Evolutionary conservation across 1,139 yeast genomes (phyloP).

Genomic region (Yamadazyma sp.): DNA sequence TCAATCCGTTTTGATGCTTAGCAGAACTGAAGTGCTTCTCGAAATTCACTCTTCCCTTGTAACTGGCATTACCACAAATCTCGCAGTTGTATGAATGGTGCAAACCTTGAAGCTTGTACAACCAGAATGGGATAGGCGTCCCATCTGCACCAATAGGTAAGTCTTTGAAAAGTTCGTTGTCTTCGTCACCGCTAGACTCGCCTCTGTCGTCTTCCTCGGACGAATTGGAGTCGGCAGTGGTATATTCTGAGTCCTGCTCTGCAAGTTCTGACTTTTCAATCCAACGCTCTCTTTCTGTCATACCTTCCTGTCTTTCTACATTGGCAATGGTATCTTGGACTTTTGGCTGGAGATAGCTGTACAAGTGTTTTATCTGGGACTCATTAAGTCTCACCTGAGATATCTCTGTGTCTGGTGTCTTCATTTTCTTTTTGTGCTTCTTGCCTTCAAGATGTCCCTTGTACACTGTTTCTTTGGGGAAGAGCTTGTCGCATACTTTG

Average conservation of each 20-base stretch:
- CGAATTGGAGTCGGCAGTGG: constrained; percentile 34
- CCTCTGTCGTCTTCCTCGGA: constrained; percentile 23
- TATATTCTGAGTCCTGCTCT: constrained; percentile 39
- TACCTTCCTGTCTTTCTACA: constrained; percentile 62
- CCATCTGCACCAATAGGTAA: constrained; percentile 89
- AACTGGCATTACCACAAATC: constrained; percentile 75
- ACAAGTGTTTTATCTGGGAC: constrained; percentile 31
- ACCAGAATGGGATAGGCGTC: constrained; percentile 89
- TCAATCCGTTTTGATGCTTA: constrained; percentile 73
- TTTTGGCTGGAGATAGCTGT: constrained; percentile 32
- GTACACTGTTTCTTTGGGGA: constrained; percentile 64
- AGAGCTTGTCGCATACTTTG: constrained; percentile 59
- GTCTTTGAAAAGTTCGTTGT: constrained; percentile 35
- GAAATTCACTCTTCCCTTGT: constrained; percentile 72
- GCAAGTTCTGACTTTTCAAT: constrained; percentile 37
- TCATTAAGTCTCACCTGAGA: constrained; percentile 21
- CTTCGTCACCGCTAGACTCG: constrained; percentile 20
- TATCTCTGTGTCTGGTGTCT: constrained; percentile 3
- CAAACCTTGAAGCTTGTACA: constrained; percentile 85
- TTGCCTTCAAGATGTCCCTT: constrained; percentile 72
- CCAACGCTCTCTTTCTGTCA: constrained; percentile 73
- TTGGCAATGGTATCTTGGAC: constrained; percentile 56
- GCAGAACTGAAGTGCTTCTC: constrained; percentile 71
- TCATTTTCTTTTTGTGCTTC: constrained; percentile 61
- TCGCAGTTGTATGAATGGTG: constrained; percentile 77